Base-by-base conservation (phyloP, 768 basidiomycete genomes). In the Lentinula sp. region DNA sequence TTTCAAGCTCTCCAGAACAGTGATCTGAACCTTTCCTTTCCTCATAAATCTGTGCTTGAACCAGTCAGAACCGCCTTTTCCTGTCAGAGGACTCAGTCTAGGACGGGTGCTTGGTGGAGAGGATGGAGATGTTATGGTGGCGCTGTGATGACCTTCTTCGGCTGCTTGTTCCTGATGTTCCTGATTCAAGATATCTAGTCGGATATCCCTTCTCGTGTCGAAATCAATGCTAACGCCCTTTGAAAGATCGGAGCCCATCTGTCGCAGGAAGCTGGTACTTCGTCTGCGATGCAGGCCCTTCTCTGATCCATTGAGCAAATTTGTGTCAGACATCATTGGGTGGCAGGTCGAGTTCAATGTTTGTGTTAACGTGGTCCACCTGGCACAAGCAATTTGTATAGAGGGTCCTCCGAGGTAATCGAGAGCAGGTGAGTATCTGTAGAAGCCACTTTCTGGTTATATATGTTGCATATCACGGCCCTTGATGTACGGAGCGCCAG, bases 11-110 rank as follows among this genome's bases (percentile, higher is more conserved):
- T 76, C 67, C 31, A 64, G 37, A 13, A 81, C 68, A 0, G 80
- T 77, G 40, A 84, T 69, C 21, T 76, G 75, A 62, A 65, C 68
- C 69, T 76, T 82, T 10, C 81, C 82, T 63, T 71, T 76, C 34
- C 53, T 54, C 37, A 54, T 13, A 21, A 54, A 54, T 23, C 53
- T 10, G 11, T 18, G 7, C 39, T 21, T 54, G 11, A 54, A 37
- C 53, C 53, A 54, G 15, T 54, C 53, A 6, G 37, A 54, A 39
- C 53, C 53, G 18, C 7, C 53, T 21, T 39, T 39, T 18, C 35
- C 37, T 13, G 37, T 35, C 3, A 39, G 11, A 7, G 37, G 53
- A 23, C 53, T 39, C 8, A n/a, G 35, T 54, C 35, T 4, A 10
- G 53, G 53, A 21, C 18, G 53, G 5, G 53, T 34, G 21, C 32